Evolutionary conservation across 306 rosid genomes (phyloP).

Genomic region (Fagus sylvatica): DNA sequence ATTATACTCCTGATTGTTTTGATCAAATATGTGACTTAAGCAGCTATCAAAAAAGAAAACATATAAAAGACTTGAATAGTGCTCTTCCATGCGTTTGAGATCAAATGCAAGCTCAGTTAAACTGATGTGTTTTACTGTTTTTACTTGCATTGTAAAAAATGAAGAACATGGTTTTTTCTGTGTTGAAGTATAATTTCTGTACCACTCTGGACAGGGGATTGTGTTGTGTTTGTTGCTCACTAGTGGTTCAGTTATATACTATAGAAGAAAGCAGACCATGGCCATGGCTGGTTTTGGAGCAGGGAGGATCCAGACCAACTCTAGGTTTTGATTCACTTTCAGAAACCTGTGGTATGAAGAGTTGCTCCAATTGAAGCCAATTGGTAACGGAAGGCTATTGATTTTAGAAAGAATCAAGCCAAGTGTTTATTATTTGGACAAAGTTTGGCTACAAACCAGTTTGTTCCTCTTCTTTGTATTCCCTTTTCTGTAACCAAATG

Average conservation of each 20-base stretch:
- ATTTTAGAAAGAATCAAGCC: background rate
- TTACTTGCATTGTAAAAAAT: background rate
- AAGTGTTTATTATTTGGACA: background rate
- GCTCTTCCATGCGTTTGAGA: background rate
- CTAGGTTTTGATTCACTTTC: conserved; percentile 45
- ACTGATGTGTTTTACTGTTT: background rate
- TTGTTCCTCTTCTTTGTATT: background rate
- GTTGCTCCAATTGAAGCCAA: background rate
- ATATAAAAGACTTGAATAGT: background rate
- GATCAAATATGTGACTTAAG: background rate
- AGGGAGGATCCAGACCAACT: conserved; percentile 59
- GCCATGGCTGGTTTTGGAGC: conserved; percentile 49
- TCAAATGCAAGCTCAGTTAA: background rate
- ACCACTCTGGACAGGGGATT: conserved; percentile 51
- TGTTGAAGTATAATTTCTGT: background rate
- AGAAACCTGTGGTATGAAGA: background rate
- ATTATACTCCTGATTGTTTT: background rate
- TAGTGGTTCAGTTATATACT: conserved; percentile 62
- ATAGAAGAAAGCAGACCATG: conserved; percentile 52
- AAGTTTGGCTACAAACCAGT: background rate
- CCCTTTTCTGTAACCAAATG: background rate
- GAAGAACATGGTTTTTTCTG: background rate
- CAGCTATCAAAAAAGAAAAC: background rate
- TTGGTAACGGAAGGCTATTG: background rate
- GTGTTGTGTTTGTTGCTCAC: conserved; percentile 51